These are phyloP conservation scores for Amanita pallidorosea DNA, from an alignment of 768 basidiomycete species.

Conservation along the genomic window DNA sequence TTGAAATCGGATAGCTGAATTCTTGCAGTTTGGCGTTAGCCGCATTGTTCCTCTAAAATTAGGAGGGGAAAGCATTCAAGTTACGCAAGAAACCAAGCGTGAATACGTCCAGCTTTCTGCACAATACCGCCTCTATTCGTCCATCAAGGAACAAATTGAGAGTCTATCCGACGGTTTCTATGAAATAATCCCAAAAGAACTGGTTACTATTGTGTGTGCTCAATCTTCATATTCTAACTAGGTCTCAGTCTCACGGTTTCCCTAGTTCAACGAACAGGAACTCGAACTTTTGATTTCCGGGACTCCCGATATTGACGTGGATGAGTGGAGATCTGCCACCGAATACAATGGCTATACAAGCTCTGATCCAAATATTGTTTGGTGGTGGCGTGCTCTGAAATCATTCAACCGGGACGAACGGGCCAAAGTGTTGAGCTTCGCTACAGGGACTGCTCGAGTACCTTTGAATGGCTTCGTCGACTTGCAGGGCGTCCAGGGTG, in stretches of 20 bases:
- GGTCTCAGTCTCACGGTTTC: conserved; percentile 8
- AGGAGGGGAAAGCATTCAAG: conserved; percentile 71
- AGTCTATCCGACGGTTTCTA: conserved; percentile 86
- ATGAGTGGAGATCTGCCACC: conserved; percentile 91
- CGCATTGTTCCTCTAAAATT: conserved; percentile 83
- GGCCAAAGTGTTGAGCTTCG: conserved; percentile 95
- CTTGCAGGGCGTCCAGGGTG: conserved; percentile 90
- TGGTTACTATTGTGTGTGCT: conserved; percentile 76
- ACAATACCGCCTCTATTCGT: conserved; percentile 85
- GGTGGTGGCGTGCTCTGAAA: conserved; percentile 99
- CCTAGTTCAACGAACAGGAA: conserved; percentile 88
- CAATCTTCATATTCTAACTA: conserved; percentile 1
- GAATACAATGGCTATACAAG: conserved; percentile 84
- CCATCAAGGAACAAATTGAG: conserved; percentile 94
- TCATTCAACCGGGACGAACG: conserved; percentile 96
- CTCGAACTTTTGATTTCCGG: conserved; percentile 92
- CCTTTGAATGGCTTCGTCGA: conserved; percentile 92
- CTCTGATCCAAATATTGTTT: conserved; percentile 91
- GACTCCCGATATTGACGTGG: conserved; percentile 97
- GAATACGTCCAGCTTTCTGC: conserved; percentile 96
- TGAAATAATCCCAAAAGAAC: conserved; percentile 94
- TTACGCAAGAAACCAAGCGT: conserved; percentile 93
- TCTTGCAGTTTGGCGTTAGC: conserved; percentile 73
- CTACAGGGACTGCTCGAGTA: conserved; percentile 86
- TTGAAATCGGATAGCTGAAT: conserved; percentile 5